phyloP scores from a whole-genome alignment of 2,329 filamentous ascomycete genomes.

The Paecilomyces niveus region DNA sequence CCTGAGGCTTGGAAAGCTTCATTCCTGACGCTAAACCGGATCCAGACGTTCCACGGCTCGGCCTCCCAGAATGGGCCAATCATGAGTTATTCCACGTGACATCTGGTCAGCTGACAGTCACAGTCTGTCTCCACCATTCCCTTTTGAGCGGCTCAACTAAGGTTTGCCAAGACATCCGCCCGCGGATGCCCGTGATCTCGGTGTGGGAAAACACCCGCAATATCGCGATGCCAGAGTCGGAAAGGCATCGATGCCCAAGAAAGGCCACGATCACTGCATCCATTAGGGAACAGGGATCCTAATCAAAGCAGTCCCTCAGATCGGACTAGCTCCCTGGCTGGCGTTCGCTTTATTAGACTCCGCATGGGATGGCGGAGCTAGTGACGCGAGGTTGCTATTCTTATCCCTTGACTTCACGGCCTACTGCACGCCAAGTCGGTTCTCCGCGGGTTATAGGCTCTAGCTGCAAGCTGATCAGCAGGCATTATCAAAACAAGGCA shows the following conservation, averaged over 20 bases:
- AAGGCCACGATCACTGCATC: background rate
- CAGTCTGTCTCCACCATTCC: background rate
- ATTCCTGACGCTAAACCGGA: background rate
- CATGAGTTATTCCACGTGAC: background rate
- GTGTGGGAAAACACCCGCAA: no score
- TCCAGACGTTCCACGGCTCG: background rate
- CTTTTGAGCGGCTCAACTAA: background rate
- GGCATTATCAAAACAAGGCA: background rate
- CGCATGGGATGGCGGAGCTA: background rate
- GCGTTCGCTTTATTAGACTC: background rate
- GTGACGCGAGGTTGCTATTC: background rate
- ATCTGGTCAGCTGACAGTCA: background rate
- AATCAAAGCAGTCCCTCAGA: background rate
- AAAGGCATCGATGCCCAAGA: background rate
- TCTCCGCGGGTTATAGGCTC: background rate
- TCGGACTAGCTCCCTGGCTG: background rate
- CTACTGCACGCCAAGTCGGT: background rate
- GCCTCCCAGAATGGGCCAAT: background rate
- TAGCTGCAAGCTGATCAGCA: background rate
- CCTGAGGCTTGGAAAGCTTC: conserved; percentile 12
- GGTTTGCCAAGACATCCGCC: background rate
- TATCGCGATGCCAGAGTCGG: background rate
- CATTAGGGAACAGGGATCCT: background rate
- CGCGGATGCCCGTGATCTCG: background rate
- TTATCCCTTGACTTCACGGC: background rate